Conservation (phyloP, 2,329 filamentous ascomycete genomes). For the Epichloe glyceriae region DNA sequence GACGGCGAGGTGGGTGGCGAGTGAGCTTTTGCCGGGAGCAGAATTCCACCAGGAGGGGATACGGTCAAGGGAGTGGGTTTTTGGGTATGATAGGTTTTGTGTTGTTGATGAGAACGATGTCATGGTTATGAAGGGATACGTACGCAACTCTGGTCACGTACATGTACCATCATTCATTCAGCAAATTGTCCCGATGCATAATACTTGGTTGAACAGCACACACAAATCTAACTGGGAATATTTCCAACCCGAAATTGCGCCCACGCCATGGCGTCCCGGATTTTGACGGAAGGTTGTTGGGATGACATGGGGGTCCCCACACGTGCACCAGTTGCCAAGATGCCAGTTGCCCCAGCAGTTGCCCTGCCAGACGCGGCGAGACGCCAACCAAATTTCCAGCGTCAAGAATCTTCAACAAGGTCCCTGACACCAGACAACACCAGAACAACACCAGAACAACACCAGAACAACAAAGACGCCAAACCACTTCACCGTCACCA, state of each 20-base stretch:
- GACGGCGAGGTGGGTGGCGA: slow-evolving; percentile 48
- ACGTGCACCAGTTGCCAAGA: not conserved
- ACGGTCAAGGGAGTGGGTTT: slow-evolving; percentile 34
- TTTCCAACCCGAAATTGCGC: slow-evolving; percentile 33
- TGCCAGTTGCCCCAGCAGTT: not conserved
- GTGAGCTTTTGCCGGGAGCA: slow-evolving; percentile 34
- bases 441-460: no score
- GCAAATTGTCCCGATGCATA: not conserved
- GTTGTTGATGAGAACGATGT: not conserved
- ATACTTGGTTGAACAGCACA: not conserved
- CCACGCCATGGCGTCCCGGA: slow-evolving; percentile 19
- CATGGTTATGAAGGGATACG: no score
- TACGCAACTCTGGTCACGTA: not conserved
- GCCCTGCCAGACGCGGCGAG: not conserved
- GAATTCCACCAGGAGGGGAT: slow-evolving; percentile 37
- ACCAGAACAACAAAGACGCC: no score
- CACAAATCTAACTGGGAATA: not conserved
- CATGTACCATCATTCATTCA: not conserved
- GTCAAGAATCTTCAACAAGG: no score
- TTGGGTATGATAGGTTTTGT: not conserved
- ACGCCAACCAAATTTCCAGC: not conserved
- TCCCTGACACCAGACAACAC: no score
- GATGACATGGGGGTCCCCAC: slow-evolving; percentile 44
- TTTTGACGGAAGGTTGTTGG: slow-evolving; percentile 44
- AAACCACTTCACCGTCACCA: not conserved